Conservation (phyloP, 2,329 filamentous ascomycete species). For the Paraphoma sp. region DNA sequence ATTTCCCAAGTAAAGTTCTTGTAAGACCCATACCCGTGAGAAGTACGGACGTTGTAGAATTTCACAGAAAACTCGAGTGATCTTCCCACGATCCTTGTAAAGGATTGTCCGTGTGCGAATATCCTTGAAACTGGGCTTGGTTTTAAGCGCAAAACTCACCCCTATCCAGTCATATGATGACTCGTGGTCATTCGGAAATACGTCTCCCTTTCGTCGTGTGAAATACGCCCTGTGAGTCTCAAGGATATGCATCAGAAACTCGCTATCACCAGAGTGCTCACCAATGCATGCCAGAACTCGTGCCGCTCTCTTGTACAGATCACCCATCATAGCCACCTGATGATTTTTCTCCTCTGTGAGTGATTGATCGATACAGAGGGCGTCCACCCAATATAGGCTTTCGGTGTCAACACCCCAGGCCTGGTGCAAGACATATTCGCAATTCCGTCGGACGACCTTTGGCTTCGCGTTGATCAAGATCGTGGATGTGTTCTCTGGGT, state of each 20-base stretch:
- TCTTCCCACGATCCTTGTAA: not conserved
- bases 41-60: not conserved
- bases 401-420: not conserved
- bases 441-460: not conserved
- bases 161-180: not conserved
- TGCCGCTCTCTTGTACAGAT: slow-evolving; percentile 7
- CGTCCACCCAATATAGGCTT: slow-evolving; percentile 12
- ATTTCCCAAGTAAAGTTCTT: not conserved
- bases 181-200: not conserved
- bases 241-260: not conserved
- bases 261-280: slow-evolving; percentile 1
- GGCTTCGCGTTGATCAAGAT: not conserved
- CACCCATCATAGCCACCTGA: slow-evolving; percentile 18
- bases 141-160: too few relatives aligned
- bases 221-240: not conserved
- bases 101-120: not conserved
- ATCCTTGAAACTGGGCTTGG: too few relatives aligned
- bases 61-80: not conserved
- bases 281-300: slow-evolving; percentile 8
- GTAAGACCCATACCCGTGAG: not conserved
- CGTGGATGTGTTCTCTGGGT: not conserved
- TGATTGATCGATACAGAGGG: slow-evolving; percentile 22
- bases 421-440: slow-evolving; percentile 3
- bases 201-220: not conserved
- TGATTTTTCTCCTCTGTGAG: slow-evolving; percentile 16